Conservation (phyloP, 768 basidiomycete genomes). For the Tylopilus vinaceipallidus region DNA sequence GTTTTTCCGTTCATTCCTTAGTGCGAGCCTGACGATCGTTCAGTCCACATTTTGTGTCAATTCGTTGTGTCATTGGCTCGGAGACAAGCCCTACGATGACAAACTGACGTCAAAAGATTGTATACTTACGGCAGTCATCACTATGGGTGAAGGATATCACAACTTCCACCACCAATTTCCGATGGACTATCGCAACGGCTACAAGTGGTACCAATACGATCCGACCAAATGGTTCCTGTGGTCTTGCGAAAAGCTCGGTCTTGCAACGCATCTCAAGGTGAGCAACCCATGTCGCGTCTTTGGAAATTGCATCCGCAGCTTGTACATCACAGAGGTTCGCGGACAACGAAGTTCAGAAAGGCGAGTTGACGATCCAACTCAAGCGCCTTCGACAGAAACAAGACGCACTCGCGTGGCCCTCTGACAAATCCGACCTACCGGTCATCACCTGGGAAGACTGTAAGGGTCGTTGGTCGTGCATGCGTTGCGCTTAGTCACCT, state of each 20-base stretch:
- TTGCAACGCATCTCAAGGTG: conserved; percentile 52
- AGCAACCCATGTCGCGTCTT: not conserved
- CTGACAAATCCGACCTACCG: conserved; percentile 69
- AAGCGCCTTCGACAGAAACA: conserved; percentile 77
- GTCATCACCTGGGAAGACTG: conserved; percentile 83
- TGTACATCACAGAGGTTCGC: conserved; percentile 38
- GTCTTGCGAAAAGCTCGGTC: conserved; percentile 43
- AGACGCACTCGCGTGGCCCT: conserved; percentile 77
- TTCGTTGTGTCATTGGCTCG: conserved; percentile 92
- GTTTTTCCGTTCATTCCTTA: conserved; percentile 27
- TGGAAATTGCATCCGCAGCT: conserved; percentile 15
- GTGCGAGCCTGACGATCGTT: not conserved
- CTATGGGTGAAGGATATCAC: conserved; percentile 94
- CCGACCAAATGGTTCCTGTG: conserved; percentile 86
- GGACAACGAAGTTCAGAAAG: conserved; percentile 72
- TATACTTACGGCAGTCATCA: conserved; percentile 79
- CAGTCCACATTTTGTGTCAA: conserved; percentile 94
- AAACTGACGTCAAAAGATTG: conserved; percentile 89
- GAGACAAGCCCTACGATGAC: conserved; percentile 86
- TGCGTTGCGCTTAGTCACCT: conserved; percentile 5
- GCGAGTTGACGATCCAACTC: conserved; percentile 87
- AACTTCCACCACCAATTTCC: conserved; percentile 96
- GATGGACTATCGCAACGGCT: conserved; percentile 92
- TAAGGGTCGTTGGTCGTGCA: conserved; percentile 30
- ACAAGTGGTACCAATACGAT: conserved; percentile 85